Evolutionary conservation across 345 rosid genomes (phyloP).

Genomic region (Nasturtium officinale): DNA sequence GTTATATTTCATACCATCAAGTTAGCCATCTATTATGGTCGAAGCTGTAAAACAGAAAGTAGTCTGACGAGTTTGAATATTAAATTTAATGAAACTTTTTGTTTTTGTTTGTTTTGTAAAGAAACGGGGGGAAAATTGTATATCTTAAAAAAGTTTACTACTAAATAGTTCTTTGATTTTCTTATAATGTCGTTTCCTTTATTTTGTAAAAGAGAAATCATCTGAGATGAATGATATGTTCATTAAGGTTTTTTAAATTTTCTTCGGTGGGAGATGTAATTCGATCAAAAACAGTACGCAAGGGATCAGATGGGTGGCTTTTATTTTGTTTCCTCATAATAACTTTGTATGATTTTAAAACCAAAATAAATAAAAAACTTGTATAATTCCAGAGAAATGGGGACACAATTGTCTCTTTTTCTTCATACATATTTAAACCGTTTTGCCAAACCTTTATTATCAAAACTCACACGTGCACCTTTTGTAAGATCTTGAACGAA

Average conservation of each 20-base stretch:
- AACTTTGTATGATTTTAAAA: not conserved
- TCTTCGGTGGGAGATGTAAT: conserved; percentile 30
- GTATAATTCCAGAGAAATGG: conserved; percentile 14
- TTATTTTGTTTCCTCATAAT: conserved; percentile 10
- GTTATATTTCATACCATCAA: no score
- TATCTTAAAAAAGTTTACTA: not conserved
- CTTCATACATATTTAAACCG: conserved; percentile 19
- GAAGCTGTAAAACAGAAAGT: no score
- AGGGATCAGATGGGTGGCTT: conserved; percentile 2
- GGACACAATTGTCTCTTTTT: conserved; percentile 26
- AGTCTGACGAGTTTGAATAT: no score
- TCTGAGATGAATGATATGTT: conserved; percentile 8
- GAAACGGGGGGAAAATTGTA: not conserved
- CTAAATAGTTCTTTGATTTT: not conserved
- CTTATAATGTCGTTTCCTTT: not conserved
- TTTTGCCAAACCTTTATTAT: conserved; percentile 1
- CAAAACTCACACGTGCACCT: conserved; percentile 29
- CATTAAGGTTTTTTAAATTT: not conserved
- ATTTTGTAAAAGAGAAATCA: not conserved
- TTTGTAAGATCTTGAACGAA: not conserved
- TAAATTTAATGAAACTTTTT: no score
- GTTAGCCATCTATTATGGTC: no score
- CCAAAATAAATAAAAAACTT: no score
- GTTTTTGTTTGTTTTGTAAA: not conserved
- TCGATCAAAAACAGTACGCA: conserved; percentile 1